Conservation (phyloP, 768 basidiomycete species). For the Lentinula sp. region DNA sequence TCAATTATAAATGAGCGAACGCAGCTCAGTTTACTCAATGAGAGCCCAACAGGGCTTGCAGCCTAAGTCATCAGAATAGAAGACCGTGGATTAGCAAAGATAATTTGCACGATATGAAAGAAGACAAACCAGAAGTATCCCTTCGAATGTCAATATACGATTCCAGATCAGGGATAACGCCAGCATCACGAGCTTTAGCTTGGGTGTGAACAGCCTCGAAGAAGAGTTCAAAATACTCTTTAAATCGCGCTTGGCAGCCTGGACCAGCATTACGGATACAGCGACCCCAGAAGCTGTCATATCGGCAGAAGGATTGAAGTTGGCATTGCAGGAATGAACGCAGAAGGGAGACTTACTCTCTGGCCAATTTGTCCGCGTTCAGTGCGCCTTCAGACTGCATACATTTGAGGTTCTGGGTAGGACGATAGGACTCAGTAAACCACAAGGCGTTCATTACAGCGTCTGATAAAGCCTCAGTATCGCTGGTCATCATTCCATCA, state of each 20-base stretch:
- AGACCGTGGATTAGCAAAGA: not conserved
- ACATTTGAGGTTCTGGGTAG: conserved; percentile 31
- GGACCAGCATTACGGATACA: conserved; percentile 49
- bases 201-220: conserved; percentile 65
- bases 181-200: conserved; percentile 48
- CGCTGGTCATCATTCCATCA: conserved; percentile 68
- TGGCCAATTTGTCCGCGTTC: conserved; percentile 57
- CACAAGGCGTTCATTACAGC: conserved; percentile 70
- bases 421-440: conserved; percentile 45
- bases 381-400: conserved; percentile 34
- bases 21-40: conserved; percentile 45
- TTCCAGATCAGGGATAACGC: conserved; percentile 59
- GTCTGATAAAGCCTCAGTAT: conserved; percentile 51
- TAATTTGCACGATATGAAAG: not conserved
- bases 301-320: conserved; percentile 3
- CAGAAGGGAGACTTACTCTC: conserved; percentile 44
- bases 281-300: conserved; percentile 60
- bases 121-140: conserved; percentile 55
- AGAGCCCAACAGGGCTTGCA: conserved; percentile 75
- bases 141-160: conserved; percentile 68
- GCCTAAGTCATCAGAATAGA: conserved; percentile 14
- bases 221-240: conserved; percentile 61
- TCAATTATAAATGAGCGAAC: not conserved
- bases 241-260: conserved; percentile 62
- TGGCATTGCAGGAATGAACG: not conserved